phyloP scores from a whole-genome alignment of 495 filamentous ascomycete genomes.

The Cudoniella acicularis region DNA sequence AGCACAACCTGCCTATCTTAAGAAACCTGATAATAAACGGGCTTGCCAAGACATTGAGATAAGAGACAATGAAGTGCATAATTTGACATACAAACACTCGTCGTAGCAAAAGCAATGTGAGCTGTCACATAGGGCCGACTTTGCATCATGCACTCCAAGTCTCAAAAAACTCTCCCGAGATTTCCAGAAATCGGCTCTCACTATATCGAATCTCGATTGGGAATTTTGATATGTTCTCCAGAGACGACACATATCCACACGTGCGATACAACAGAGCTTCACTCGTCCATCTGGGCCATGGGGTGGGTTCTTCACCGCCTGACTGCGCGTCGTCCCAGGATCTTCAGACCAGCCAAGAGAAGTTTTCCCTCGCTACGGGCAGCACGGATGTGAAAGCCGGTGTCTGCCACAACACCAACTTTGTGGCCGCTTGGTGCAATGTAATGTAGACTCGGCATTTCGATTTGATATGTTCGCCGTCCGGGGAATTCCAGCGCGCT shows the following conservation, averaged over 20 bases:
- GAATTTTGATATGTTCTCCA: not conserved
- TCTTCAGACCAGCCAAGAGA: conserved; percentile 16
- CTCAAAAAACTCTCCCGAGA: not conserved
- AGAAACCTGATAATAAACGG: not conserved
- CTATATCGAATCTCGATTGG: not conserved
- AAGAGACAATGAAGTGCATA: not conserved
- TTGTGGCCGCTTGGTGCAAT: not conserved
- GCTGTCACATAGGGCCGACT: not conserved
- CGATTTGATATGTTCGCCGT: too few species aligned
- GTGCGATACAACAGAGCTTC: not conserved
- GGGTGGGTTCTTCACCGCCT: conserved; percentile 15
- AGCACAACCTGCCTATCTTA: not conserved
- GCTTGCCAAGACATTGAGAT: not conserved
- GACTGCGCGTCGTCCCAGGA: conserved; percentile 8
- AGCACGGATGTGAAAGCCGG: not conserved
- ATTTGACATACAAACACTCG: not conserved
- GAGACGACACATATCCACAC: not conserved
- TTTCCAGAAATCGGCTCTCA: not conserved
- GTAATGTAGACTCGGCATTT: too few species aligned
- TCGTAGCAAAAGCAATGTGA: not conserved
- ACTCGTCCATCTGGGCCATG: not conserved
- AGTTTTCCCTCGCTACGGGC: not conserved
- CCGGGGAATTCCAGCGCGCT: too few species aligned
- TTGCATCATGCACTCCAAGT: not conserved
- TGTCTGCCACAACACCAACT: not conserved